Evolutionary conservation across 306 rosid species (phyloP), one percentile per base, ranked within the genome.

Genomic region (Begonia loranthoides): DNA sequence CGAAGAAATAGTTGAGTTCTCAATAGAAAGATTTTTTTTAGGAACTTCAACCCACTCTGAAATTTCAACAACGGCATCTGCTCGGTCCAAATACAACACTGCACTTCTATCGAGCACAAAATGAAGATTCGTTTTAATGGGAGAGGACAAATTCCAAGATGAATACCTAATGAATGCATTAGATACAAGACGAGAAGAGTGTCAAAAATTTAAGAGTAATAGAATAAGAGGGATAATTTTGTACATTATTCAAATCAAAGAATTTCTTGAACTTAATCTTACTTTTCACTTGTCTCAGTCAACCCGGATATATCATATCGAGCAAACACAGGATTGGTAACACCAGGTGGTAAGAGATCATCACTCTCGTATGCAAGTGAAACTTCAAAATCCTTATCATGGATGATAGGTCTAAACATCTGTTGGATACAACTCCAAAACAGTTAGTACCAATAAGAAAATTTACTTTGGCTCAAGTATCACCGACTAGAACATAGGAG

Each of bases 1-100:
- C 6, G 86, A 69, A 68, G 73, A 59, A 66, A 38, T 33, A 45
- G 92, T 82, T 60, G 95, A 76, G 70, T 90, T 86, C 63, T 82
- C 99, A 43, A 80, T 13, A 39, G 92, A 75, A 57, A 76, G 58
- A 68, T 78, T 86, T 69, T 76, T 82, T 61, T 48, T 78, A 50
- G 86, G 94, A 70, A 90, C 83, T 66, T 90, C 99, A 54, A 90
- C 87, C 99, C 93, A 90, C 74, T 90, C 99, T 14, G 87, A 58
- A 60, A 80, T 78, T 77, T 90, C 99, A 55, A 90, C 60, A 55
- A 86, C 79, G 57, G 99, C 95, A 63, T 86, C 99, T 51, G 94
- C 94, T 65, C 95, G 79, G 57, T 90, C 99, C 66, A 90, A 73
- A 65, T 92, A 82, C 61, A 90, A 67, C 65, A 86, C 65, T 71